Base-by-base conservation (phyloP, 83 land plant species). In the Isoetes engelmannii region DNA sequence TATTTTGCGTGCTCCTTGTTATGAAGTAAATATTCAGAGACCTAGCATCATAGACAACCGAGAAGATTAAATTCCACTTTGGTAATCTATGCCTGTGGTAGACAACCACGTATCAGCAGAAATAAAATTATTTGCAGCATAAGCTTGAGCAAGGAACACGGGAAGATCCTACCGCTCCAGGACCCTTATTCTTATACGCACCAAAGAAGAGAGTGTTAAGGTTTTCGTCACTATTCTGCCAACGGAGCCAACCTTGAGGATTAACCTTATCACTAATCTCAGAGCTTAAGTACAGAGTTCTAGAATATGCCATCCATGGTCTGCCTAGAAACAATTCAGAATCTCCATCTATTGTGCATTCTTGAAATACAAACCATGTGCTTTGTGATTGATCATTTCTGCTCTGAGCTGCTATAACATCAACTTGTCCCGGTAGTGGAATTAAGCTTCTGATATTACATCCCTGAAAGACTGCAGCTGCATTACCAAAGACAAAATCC, bases 301-400 rank as follows among this genome's bases (percentile, higher is more conserved):
- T 63, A 3, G 87, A 82, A 63, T 82, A 87, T 18, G 69, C 59
- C 82, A 83, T 83, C 95, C 95, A 89, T 0, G 95, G 95, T 67
- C 95, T 61, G 7, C 88, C 95, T 13, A 89, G 75, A 57, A 61
- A 89, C 47, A 73, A 18, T 5, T 15, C 72, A 5, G 72, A 5
- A 9, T 21, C 45, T 5, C 61, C 75, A 48, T 66, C 75, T 19
- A 73, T 47, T 0, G 47, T 67, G 62, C 75, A 73, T 44, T 46
- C 57, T 13, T 73, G 75, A 70, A 66, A 73, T 6, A 70, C 4
- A 4, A 67, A 9, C 1, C 75, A 70, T 37, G 72, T 67, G 72
- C n/a, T 66, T 13, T 73, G 75, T 9, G 42, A 28, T 15, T 55
- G 61, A 13, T 73, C 75, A 6, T 60, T 65, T 15, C 75, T 44